A percentile compares a stretch with the other conserved stretches of the same genome.
These are phyloP conservation scores for Dalbergia oliveri DNA, from an alignment of 306 rosid genomes.

Conservation along the genomic window DNA sequence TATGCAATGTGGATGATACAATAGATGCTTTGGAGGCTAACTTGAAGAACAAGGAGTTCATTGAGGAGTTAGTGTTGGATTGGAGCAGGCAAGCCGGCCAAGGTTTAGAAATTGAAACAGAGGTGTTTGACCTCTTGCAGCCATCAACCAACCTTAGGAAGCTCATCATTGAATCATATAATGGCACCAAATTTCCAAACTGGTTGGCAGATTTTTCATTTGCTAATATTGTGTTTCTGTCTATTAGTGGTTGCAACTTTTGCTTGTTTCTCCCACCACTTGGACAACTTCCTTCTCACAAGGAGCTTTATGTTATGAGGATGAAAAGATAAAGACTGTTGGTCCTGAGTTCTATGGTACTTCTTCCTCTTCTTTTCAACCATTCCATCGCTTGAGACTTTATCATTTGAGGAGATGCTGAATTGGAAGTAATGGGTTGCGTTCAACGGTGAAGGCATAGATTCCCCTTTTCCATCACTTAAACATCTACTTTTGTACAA, in stretches of 20 bases:
- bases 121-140: constrained; percentile 18
- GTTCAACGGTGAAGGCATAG: background rate
- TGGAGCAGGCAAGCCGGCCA: background rate
- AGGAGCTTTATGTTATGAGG: constrained; percentile 13
- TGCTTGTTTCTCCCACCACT: constrained; percentile 10
- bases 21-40: background rate
- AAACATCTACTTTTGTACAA: background rate
- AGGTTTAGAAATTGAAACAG: background rate
- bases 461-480: constrained; percentile 21
- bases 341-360: constrained; percentile 33
- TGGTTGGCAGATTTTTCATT: constrained; percentile 33
- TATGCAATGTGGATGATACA: constrained; percentile 9
- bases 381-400: constrained; percentile 5
- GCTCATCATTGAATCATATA: background rate
- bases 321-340: background rate
- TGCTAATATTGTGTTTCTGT: background rate
- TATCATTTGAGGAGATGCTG: constrained; percentile 4
- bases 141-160: constrained; percentile 26
- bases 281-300: constrained; percentile 27
- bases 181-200: constrained; percentile 4
- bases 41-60: constrained; percentile 5
- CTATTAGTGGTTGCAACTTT: background rate
- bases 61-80: constrained; percentile 15
- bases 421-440: constrained; percentile 29
- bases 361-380: background rate